Evolutionary conservation across 371 early-diverging fungal species (phyloP), one percentile per base, ranked within the genome.

Genomic region (Actinomortierella ambigua): DNA sequence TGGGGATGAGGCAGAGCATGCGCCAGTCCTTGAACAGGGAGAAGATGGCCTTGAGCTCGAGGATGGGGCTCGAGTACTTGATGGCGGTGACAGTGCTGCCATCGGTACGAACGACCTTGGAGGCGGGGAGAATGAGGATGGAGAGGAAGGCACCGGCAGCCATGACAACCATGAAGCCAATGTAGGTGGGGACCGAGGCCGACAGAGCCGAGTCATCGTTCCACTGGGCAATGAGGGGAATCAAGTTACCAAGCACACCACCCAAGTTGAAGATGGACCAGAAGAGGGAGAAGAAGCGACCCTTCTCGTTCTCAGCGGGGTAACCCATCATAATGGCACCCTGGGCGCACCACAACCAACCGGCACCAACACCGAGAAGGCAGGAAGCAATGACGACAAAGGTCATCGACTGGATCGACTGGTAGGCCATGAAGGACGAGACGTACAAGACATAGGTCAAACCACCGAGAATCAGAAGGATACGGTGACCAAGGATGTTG

Each of bases 231-330:
- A 67, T 83, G 50, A 92, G 79, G 7, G 89, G 86, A 50, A 93
- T 84, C 13, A 90, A 62, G 47, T 86, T 84, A 43, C 94, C 93
- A 22, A 93, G 65, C 59, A 91, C 84, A 54, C 88, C 92, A 65
- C 93, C 93, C 29, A 85, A 71, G 69, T 93, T 93, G 79, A 93
- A 93, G 50, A 90, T 82, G 7, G 83, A 75, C 93, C 93, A 92
- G 52, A 29, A 29, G 11, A 34, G 58, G 23, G 90, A 83, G 54
- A 93, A 88, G 68, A 79, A 93, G 53, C 81, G 82, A 40, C 91
- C 92, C 80, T 90, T 92, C 50, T 88, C 81, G 18, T 80, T 77
- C 59, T 88, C 89, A 51, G 79, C 77, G 3, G 90, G 88, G 63
- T 88, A 88, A 42, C 87, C 76, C 86, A 88, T 82, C 86, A 88